Conservation (phyloP, 495 filamentous ascomycete species). For the Evernia prunastri region DNA sequence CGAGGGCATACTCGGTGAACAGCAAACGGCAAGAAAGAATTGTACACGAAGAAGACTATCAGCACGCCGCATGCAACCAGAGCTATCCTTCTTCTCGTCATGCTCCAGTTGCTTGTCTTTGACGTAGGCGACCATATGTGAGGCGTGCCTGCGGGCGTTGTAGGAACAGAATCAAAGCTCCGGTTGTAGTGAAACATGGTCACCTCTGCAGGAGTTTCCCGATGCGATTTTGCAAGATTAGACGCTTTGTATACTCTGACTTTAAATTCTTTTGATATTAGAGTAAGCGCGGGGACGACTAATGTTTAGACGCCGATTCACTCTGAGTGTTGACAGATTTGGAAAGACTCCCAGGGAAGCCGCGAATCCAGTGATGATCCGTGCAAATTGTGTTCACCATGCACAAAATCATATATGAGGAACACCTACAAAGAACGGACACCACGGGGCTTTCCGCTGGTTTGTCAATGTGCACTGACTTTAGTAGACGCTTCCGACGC, state of each 20-base stretch:
- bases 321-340: neutral
- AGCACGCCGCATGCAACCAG: neutral
- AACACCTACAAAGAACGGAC: neutral
- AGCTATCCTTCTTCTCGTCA: conserved; percentile 13
- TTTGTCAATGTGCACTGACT: neutral
- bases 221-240: neutral
- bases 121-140: conserved; percentile 9
- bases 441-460: neutral
- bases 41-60: conserved; percentile 9
- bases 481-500: neutral
- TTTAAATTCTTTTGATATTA: neutral
- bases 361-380: neutral
- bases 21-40: neutral
- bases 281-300: neutral
- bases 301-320: neutral
- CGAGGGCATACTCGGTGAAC: conserved; percentile 1
- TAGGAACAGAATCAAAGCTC: neutral
- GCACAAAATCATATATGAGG: neutral
- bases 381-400: neutral
- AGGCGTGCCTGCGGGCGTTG: conserved; percentile 6
- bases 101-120: conserved; percentile 4
- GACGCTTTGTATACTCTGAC: neutral
- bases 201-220: neutral
- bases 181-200: neutral
- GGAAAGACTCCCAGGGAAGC: neutral